phyloP scores from a whole-genome alignment of 2,329 filamentous ascomycete species.

The Arthrobotrys pseudoclavata region DNA sequence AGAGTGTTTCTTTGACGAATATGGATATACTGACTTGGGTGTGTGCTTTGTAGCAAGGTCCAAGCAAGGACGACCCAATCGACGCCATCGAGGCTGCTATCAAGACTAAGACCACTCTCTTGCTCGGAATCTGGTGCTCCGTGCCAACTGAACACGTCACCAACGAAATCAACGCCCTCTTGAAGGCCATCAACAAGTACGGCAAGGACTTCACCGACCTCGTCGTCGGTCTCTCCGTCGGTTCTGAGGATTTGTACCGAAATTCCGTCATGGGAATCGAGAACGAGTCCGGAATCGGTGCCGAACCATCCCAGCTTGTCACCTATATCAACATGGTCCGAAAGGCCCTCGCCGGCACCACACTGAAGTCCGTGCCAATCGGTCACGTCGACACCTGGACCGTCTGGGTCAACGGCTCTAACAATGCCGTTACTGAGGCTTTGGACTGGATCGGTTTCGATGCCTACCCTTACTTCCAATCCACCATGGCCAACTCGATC shows the following conservation, averaged over 20 bases:
- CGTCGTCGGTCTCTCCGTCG: constrained; percentile 86
- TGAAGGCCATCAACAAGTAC: constrained; percentile 77
- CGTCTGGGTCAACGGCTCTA: constrained; percentile 79
- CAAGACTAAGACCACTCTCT: constrained; percentile 79
- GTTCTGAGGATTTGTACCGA: constrained; percentile 88
- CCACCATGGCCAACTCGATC: constrained; percentile 76
- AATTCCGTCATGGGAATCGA: constrained; percentile 78
- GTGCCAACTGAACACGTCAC: constrained; percentile 74
- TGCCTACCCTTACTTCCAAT: constrained; percentile 86
- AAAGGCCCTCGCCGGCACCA: constrained; percentile 74
- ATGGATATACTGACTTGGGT: constrained; percentile 47
- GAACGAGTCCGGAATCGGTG: constrained; percentile 75
- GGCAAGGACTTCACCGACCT: constrained; percentile 75
- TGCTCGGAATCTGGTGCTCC: constrained; percentile 88
- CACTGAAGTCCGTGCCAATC: constrained; percentile 72
- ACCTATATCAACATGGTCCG: constrained; percentile 79
- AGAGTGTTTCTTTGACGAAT: neutral
- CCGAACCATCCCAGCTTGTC: constrained; percentile 74
- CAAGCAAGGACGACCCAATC: constrained; percentile 72
- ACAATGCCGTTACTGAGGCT: constrained; percentile 77
- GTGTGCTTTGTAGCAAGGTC: constrained; percentile 70
- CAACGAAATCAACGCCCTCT: constrained; percentile 81
- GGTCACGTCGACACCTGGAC: constrained; percentile 95
- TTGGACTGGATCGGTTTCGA: constrained; percentile 87
- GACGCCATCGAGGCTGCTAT: constrained; percentile 86